These are phyloP conservation scores for Trichoderma parareesei DNA, from an alignment of 495 filamentous ascomycete genomes.

Conservation along the genomic window DNA sequence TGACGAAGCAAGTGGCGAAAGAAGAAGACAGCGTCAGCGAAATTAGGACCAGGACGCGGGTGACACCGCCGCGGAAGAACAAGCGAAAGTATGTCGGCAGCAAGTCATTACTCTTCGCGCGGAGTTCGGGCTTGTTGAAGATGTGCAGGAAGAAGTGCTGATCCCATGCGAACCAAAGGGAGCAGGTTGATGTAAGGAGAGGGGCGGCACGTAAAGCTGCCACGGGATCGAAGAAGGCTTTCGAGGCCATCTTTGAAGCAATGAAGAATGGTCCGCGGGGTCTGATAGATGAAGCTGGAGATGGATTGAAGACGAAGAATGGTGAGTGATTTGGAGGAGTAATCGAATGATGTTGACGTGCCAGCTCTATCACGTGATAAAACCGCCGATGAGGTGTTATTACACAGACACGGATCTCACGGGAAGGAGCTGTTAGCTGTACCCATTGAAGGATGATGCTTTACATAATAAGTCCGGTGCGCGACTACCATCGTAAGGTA, in stretches of 20 bases:
- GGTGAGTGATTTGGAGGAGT: too few relatives aligned
- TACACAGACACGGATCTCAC: too few relatives aligned
- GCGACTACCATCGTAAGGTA: too few relatives aligned
- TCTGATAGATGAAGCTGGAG: too few relatives aligned
- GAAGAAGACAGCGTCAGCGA: constrained; percentile 20
- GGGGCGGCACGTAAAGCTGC: constrained; percentile 29
- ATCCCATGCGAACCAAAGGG: constrained; percentile 27
- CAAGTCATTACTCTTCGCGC: constrained; percentile 18
- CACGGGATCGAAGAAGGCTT: constrained; percentile 30
- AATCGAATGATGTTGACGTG: too few relatives aligned
- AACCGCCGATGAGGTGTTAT: too few relatives aligned
- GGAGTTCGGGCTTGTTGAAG: constrained; percentile 16
- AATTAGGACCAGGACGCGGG: constrained; percentile 17
- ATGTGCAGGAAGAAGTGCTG: constrained; percentile 26
- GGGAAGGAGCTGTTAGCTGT: too few relatives aligned
- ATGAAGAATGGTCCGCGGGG: constrained; percentile 7
- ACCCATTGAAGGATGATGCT: too few relatives aligned
- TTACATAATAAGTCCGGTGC: too few relatives aligned
- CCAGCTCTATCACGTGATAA: too few relatives aligned
- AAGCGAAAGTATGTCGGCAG: constrained; percentile 23
- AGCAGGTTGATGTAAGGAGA: constrained; percentile 32
- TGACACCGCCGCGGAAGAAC: constrained; percentile 22
- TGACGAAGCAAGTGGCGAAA: constrained; percentile 19
- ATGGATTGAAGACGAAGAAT: too few relatives aligned
- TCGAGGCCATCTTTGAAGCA: constrained; percentile 24